Conservation (phyloP, 2,329 filamentous ascomycete species). For the Raffaelea arxii region DNA sequence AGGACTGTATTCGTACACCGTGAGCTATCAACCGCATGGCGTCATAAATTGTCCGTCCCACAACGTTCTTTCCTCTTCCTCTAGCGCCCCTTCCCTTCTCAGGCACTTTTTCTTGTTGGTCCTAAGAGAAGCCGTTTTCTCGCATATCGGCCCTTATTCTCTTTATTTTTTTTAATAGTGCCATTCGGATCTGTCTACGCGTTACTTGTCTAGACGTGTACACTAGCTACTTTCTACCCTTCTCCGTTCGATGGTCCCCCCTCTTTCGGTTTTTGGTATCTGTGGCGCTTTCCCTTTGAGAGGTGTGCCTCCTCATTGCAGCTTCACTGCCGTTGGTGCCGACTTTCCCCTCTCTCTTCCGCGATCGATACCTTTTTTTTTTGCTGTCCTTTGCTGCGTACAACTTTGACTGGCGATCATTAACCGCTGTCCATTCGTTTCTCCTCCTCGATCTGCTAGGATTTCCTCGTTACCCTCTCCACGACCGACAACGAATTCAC, state of each 20-base stretch:
- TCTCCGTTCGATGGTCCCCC: neutral
- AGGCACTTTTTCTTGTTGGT: neutral
- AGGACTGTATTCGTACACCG: neutral
- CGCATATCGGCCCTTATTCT: neutral
- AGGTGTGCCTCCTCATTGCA: too few species aligned
- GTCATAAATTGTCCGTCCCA: constrained; percentile 8
- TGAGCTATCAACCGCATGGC: constrained; percentile 4
- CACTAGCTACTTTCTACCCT: neutral
- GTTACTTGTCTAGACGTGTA: neutral
- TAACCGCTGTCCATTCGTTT: too few species aligned
- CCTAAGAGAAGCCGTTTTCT: neutral
- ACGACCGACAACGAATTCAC: too few species aligned
- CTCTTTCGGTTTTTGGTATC: too few species aligned
- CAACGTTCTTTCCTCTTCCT: neutral
- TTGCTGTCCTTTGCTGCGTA: too few species aligned
- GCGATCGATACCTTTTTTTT: too few species aligned
- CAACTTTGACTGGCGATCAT: too few species aligned
- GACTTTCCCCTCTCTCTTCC: too few species aligned
- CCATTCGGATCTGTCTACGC: neutral
- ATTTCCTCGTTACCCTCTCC: too few species aligned
- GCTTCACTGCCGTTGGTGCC: too few species aligned
- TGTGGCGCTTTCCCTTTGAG: too few species aligned
- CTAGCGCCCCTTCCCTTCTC: constrained; percentile 6
- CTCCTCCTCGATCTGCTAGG: too few species aligned
- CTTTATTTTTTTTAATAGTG: neutral